phyloP scores from a whole-genome alignment of 1,284 basidiomycete genomes.

The Malassezia obtusa region DNA sequence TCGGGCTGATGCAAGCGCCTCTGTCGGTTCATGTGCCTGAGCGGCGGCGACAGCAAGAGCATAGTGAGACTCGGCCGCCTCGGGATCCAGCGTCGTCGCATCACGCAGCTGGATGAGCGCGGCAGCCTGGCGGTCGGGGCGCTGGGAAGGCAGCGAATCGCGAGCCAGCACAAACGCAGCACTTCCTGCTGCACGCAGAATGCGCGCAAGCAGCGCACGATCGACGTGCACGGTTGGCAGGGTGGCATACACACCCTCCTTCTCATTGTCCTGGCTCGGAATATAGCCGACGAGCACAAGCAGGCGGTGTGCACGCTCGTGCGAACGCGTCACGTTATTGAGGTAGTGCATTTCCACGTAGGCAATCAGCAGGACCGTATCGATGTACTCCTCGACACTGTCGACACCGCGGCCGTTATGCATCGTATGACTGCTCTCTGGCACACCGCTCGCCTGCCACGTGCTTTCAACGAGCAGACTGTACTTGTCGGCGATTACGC shows the following conservation, averaged over 20 bases:
- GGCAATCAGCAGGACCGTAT: slow-evolving; percentile 33
- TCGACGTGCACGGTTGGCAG: background rate
- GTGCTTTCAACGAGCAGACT: slow-evolving; percentile 40
- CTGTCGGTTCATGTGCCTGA: slow-evolving; percentile 60
- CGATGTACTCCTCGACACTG: slow-evolving; percentile 21
- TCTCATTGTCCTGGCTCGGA: background rate
- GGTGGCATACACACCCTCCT: background rate
- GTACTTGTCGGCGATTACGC: slow-evolving; percentile 33
- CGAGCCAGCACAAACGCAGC: slow-evolving; percentile 56
- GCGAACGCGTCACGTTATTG: slow-evolving; percentile 22
- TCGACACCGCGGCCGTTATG: slow-evolving; percentile 4
- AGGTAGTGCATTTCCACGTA: slow-evolving; percentile 24
- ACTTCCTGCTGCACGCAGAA: slow-evolving; percentile 4
- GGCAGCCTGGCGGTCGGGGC: slow-evolving; percentile 56
- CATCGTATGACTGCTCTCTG: slow-evolving; percentile 7
- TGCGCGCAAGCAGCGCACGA: slow-evolving; percentile 11
- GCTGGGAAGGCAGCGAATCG: slow-evolving; percentile 51
- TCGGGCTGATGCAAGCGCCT: slow-evolving; percentile 63
- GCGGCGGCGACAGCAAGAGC: slow-evolving; percentile 51
- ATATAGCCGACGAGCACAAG: slow-evolving; percentile 17
- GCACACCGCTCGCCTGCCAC: slow-evolving; percentile 26
- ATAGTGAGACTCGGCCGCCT: slow-evolving; percentile 59
- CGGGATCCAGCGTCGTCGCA: slow-evolving; percentile 56
- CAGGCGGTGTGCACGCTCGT: slow-evolving; percentile 28
- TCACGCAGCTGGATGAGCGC: slow-evolving; percentile 57